Evolutionary conservation across 768 basidiomycete genomes (phyloP).

Genomic region (Termitomyces sp.): DNA sequence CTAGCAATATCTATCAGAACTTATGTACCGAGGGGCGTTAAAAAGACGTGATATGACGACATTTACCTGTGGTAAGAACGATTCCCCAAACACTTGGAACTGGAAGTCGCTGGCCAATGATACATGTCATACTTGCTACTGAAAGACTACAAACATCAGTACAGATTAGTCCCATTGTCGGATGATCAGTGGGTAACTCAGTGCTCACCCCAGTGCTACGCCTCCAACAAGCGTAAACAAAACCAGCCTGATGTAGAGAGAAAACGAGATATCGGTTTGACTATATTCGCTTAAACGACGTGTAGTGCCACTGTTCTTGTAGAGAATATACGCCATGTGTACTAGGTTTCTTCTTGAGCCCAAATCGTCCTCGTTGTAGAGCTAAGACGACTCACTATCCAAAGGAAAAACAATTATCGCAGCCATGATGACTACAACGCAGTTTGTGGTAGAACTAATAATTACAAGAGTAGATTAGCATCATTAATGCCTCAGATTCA

Average conservation of each 20-base stretch:
- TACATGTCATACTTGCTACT: neutral
- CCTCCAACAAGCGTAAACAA: neutral
- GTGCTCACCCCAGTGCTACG: neutral
- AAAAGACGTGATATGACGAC: neutral
- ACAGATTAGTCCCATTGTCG: neutral
- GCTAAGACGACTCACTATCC: neutral
- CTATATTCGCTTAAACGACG: neutral
- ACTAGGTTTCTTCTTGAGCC: neutral
- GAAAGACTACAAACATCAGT: neutral
- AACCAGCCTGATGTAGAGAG: neutral
- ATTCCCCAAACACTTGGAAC: neutral
- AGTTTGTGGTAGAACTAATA: neutral
- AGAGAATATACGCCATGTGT: neutral
- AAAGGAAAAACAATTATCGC: neutral
- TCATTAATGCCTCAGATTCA: neutral
- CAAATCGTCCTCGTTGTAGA: neutral
- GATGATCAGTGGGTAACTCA: no score
- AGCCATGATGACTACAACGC: neutral
- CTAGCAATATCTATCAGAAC: neutral
- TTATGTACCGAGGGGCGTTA: neutral
- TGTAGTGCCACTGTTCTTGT: neutral
- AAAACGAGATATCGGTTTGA: neutral
- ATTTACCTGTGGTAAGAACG: neutral
- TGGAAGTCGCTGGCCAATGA: neutral
- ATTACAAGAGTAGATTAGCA: neutral